Evolutionary conservation across 1,284 basidiomycete genomes (phyloP), one percentile per base, ranked within the genome.

Genomic region (Stygiomarasmius scandens): DNA sequence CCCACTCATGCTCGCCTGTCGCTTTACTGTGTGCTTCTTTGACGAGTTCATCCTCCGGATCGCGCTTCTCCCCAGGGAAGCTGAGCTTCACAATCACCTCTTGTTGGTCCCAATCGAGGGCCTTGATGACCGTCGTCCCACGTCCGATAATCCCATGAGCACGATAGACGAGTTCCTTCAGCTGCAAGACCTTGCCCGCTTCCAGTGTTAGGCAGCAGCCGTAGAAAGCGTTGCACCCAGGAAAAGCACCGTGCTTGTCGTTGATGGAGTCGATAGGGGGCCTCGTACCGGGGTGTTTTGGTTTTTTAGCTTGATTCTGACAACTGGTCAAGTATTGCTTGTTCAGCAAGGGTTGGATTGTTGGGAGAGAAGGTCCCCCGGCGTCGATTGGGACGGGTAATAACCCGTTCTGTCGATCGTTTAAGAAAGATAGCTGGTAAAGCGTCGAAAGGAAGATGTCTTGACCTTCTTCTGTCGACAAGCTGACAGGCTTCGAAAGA

Each of bases 101-200:
- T 10, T 46, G 24, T 43, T 45, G 29, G n/a, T 29, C 54, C 14
- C 54, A 50, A 22, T 23, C 11, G 14, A 22, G 22, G 3, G 32
- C n/a, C 23, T 14, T 25, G 43, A 54, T 12, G 24, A 54, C 52
- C 5, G 43, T 54, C 6, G 52, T 25, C 9, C 52, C 43, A 16
- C 52, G 52, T 25, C 52, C 52, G n/a, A 45, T 29, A 12, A 46
- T 54, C 3, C 52, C 43, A 14, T 54, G 23, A 14, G 52, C 41
- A 6, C 43, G 41, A 29, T 29, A 34, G 16, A 54, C 22, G 32
- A 51, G 10, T 19, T 25, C 38, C 38, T 41, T 12, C 16, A 41
- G 16, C 8, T 41, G 8, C 4, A 41, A 6, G 5, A 19, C 16
- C 5, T 12, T 41, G 5, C 16, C n/a, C 8, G 11, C 8, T 5